Evolutionary conservation across 805 yeast species (phyloP).

Genomic region (Yamadazyma laniorum): DNA sequence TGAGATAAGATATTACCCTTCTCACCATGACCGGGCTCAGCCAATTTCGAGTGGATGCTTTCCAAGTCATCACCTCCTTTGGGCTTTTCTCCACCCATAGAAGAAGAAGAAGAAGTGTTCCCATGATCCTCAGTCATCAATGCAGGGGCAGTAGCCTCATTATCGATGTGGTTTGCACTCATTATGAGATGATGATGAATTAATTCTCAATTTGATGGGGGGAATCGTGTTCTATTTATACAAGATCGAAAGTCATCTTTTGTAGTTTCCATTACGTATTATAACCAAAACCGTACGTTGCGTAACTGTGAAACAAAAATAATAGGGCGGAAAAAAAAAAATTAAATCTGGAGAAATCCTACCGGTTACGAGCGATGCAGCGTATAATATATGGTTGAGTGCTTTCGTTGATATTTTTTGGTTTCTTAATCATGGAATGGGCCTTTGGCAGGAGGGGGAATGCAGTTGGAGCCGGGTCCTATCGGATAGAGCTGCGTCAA

Average conservation of each 20-base stretch:
- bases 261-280: conserved; percentile 2
- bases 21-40: conserved; percentile 22
- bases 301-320: too few species aligned
- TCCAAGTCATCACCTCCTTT: conserved; percentile 17
- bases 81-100: conserved; percentile 12
- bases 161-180: neutral
- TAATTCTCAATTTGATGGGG: too few species aligned
- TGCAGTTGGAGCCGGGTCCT: too few species aligned
- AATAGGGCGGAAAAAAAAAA: neutral
- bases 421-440: too few species aligned
- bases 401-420: too few species aligned
- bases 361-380: neutral
- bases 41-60: conserved; percentile 18
- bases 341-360: neutral
- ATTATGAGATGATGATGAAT: too few species aligned
- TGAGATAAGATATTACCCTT: conserved; percentile 50
- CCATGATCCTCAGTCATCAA: neutral
- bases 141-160: neutral
- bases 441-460: too few species aligned
- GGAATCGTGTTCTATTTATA: neutral
- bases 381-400: too few species aligned
- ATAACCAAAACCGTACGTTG: too few species aligned
- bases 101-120: conserved; percentile 10
- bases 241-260: neutral
- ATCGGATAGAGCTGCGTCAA: too few species aligned